A percentile compares a stretch with the other conserved stretches of the same genome.
These are phyloP conservation scores for Cladorrhinum samala DNA, from an alignment of 495 filamentous ascomycete species.

Conservation along the genomic window DNA sequence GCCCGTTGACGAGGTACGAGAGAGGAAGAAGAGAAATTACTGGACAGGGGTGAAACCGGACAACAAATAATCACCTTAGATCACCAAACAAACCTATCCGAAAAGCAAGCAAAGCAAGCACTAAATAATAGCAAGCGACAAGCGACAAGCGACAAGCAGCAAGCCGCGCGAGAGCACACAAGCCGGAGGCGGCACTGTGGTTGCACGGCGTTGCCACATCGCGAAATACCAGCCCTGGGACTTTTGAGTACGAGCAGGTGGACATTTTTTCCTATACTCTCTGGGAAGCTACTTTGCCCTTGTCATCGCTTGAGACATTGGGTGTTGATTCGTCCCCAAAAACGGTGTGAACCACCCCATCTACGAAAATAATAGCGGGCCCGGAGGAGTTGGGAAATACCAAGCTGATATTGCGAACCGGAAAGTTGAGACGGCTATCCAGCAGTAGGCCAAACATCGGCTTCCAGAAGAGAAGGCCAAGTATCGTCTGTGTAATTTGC, in stretches of 20 bases:
- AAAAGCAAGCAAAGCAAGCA: conserved; percentile 14
- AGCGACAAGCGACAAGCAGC: conserved; percentile 10
- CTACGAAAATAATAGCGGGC: background rate
- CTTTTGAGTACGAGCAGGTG: conserved; percentile 11
- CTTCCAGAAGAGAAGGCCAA: too few relatives aligned
- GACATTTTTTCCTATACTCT: too few relatives aligned
- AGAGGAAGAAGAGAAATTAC: background rate
- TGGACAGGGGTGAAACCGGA: conserved; percentile 5
- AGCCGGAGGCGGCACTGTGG: conserved; percentile 28
- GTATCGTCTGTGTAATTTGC: too few relatives aligned
- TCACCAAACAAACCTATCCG: conserved; percentile 4
- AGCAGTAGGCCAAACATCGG: too few relatives aligned
- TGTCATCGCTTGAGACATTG: conserved; percentile 19
- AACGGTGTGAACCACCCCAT: background rate
- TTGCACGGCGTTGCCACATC: conserved; percentile 31
- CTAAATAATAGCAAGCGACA: conserved; percentile 5
- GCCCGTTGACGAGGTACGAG: background rate
- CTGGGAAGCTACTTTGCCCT: conserved; percentile 6
- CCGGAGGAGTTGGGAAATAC: conserved; percentile 6
- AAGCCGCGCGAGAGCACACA: conserved; percentile 15
- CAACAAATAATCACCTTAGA: conserved; percentile 1
- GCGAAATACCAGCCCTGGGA: conserved; percentile 19
- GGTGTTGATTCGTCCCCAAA: conserved; percentile 2
- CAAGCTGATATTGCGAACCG: too few relatives aligned
- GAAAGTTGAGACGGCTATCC: too few relatives aligned